Evolutionary conservation across 495 filamentous ascomycete genomes (phyloP).

Genomic region (Tuber umbilicatum): DNA sequence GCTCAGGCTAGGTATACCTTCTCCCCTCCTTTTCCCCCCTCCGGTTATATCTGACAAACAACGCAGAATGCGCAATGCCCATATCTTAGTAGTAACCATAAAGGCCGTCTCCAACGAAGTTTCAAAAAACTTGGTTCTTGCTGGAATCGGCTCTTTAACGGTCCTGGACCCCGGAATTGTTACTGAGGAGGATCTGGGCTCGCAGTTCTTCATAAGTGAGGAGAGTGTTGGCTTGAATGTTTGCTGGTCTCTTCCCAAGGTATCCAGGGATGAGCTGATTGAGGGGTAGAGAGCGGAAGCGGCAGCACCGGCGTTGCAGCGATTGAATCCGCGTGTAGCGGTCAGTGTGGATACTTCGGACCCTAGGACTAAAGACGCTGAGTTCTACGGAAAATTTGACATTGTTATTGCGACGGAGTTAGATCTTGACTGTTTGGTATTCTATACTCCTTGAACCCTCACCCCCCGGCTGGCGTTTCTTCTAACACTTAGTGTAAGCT

Average conservation of each 20-base stretch:
- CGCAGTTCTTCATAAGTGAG: slow-evolving; percentile 80
- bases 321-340: slow-evolving; percentile 83
- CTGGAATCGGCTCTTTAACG: slow-evolving; percentile 86
- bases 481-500: neutral
- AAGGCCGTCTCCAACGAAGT: slow-evolving; percentile 90
- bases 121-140: slow-evolving; percentile 94
- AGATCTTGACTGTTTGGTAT: slow-evolving; percentile 59
- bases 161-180: slow-evolving; percentile 75
- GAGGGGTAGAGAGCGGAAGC: slow-evolving; percentile 62
- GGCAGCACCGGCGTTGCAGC: slow-evolving; percentile 67
- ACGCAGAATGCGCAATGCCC: slow-evolving; percentile 72
- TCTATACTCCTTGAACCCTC: slow-evolving; percentile 26
- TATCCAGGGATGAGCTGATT: neutral
- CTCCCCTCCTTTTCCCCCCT: neutral
- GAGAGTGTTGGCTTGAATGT: slow-evolving; percentile 68
- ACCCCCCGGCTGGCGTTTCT: neutral
- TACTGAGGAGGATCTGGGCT: slow-evolving; percentile 72
- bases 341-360: slow-evolving; percentile 62
- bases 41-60: slow-evolving; percentile 1
- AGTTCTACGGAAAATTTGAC: slow-evolving; percentile 72
- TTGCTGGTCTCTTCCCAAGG: slow-evolving; percentile 43
- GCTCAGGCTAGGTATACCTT: slow-evolving; percentile 67
- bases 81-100: slow-evolving; percentile 82
- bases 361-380: slow-evolving; percentile 57
- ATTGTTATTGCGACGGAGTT: slow-evolving; percentile 88